These are phyloP conservation scores for Mycotypha africana DNA, from an alignment of 371 early-diverging fungal genomes.

Conservation along the genomic window DNA sequence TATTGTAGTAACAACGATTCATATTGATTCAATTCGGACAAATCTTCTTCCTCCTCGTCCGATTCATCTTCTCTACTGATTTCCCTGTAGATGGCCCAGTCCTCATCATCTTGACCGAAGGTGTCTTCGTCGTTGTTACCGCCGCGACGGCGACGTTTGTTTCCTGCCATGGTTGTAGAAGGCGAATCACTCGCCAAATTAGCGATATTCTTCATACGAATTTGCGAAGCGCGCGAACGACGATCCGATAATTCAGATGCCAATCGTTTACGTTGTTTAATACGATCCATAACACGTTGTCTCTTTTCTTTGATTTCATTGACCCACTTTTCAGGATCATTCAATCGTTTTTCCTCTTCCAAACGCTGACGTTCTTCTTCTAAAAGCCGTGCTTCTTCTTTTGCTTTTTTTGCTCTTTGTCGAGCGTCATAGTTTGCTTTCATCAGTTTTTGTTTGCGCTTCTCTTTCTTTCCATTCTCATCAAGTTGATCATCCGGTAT, in stretches of 20 bases:
- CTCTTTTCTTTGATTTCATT: conserved; percentile 60
- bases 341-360: conserved; percentile 68
- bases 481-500: conserved; percentile 78
- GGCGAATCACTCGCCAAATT: conserved; percentile 73
- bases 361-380: conserved; percentile 60
- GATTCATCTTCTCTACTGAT: conserved; percentile 83
- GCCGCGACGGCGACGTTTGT: conserved; percentile 54
- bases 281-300: conserved; percentile 53
- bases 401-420: conserved; percentile 69
- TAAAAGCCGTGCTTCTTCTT: conserved; percentile 65
- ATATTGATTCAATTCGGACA: conserved; percentile 54
- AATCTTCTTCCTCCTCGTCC: conserved; percentile 82
- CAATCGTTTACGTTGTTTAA: conserved; percentile 57
- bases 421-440: conserved; percentile 83
- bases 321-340: conserved; percentile 73
- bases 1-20: conserved; percentile 66
- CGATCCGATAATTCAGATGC: conserved; percentile 79
- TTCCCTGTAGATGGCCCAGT: conserved; percentile 89
- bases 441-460: conserved; percentile 76
- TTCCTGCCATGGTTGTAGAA: conserved; percentile 1
- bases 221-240: conserved; percentile 78
- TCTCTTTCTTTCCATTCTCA: conserved; percentile 75
- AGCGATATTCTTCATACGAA: conserved; percentile 83
- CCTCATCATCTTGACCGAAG: conserved; percentile 90
- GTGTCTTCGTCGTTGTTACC: conserved; percentile 82